Base-by-base conservation (phyloP, 768 basidiomycete genomes). In the Boletus coccyginus region DNA sequence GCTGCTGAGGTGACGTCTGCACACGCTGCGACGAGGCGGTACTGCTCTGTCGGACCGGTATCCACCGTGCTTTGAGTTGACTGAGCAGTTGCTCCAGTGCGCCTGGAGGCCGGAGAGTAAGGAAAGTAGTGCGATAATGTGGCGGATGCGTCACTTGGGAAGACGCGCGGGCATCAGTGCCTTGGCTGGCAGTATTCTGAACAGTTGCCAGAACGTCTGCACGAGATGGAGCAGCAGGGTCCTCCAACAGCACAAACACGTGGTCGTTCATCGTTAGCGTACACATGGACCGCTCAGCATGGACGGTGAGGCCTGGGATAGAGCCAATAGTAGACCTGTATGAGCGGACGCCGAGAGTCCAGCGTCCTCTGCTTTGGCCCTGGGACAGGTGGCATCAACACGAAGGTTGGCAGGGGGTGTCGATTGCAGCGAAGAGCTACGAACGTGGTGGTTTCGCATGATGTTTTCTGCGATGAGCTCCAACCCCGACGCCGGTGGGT, bases 251-350 rank as follows among this genome's bases (percentile, higher is more conserved):
- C 24, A 91, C 89, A 67, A 90, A 92, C 27, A 88, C 87, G 61
- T 87, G 87, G 44, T 91, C 83, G 55, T 86, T 83, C 86, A 91
- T 88, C 2, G 88, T 88, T 19, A 92, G 76, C 17, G 88, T 76
- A 61, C 81, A 87, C 83, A 92, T 88, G 2, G 81, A 81, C 32
- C 90, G 80, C 66, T 92, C 90, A 4, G 80, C 72, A 16, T 74
- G 75, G 27, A 82, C 62, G 43, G 81, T 76, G 46, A 79, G 62
- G 12, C 81, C 81, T 5, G 79, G 77, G 49, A 78, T 76, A 55
- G 81, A 77, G n/a, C 79, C 75, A 9, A 90, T 73, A n/a, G 81
- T 83, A 1, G 90, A 90, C 24, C 90, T 82, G 68, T 86, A 91
- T 6, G 89, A 89, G 56, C 84, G 82, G 40, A 91, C 76, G 43